Evolutionary conservation across 495 filamentous ascomycete species (phyloP), one percentile per base, ranked within the genome.

Genomic region (Parathielavia appendiculata): DNA sequence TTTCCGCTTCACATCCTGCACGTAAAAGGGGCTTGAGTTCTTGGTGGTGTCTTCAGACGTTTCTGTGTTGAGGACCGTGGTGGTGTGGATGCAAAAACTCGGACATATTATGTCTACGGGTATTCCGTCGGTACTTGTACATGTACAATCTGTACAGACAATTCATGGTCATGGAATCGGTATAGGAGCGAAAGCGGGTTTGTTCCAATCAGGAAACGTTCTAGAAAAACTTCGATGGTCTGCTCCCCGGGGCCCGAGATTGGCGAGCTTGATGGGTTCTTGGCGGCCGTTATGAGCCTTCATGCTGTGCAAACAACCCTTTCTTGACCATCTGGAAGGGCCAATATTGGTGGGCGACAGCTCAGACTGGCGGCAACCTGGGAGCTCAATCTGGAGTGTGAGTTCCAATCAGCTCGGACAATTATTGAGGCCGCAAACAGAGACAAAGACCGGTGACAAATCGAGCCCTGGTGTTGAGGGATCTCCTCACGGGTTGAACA

Each of bases 201-300:
- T 48, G 23, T 47, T 20, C 54, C 59, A 17, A 17, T 23, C 35
- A 39, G 60, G 54, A 62, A 62, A 30, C 6, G n/a, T 62, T 62
- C 60, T 30, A 54, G 60, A 62, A 62, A 47, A 54, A n/a, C n/a
- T 47, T 61, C 54, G 23, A 30, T 19, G 11, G 40, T 34, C 11
- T n/a, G 22, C 14, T 54, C 20, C 34, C 34, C 46, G 35, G 35
- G 2, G 2, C 45, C 46, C 51, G 38, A 49, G 58, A 48, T 48
- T 56, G 54, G 51, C 51, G 51, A 17, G 19, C 14, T 13, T 43
- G 45, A 20, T n/a, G 35, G 53, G 48, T 47, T 53, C 56, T 52
- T 59, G 56, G 56, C 56, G 36, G n/a, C n/a, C n/a, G n/a, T n/a
- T n/a, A n/a, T n/a, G n/a, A n/a, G n/a, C n/a, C n/a, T n/a, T n/a